Conservation (phyloP, 495 filamentous ascomycete species). For the Tuber microsphaerosporum region DNA sequence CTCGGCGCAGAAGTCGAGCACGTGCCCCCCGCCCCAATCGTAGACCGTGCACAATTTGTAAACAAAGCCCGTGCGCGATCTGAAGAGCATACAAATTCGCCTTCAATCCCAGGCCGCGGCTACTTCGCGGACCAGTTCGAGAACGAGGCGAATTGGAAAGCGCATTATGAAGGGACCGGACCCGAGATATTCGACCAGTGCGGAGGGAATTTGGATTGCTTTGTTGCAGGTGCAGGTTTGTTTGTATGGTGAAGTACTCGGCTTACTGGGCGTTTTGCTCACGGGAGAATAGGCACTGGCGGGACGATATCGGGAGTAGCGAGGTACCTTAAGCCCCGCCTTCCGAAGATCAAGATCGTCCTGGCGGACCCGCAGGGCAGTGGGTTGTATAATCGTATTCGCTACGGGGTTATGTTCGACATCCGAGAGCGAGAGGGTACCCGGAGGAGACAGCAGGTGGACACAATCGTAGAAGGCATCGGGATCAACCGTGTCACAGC, state of each 20-base stretch:
- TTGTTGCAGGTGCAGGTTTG: slow-evolving; percentile 74
- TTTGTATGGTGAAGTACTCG: background rate
- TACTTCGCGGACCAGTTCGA: slow-evolving; percentile 99
- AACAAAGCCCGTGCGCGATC: slow-evolving; percentile 81
- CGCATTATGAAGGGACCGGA: slow-evolving; percentile 75
- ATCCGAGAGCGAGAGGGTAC: slow-evolving; percentile 82
- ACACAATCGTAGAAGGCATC: slow-evolving; percentile 93
- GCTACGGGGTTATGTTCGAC: slow-evolving; percentile 94
- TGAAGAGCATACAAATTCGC: slow-evolving; percentile 56
- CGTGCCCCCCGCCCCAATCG: slow-evolving; percentile 83
- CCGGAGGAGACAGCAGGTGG: slow-evolving; percentile 77
- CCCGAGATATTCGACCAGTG: slow-evolving; percentile 83
- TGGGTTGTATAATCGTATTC: slow-evolving; percentile 82
- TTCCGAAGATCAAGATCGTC: slow-evolving; percentile 61
- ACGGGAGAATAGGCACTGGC: slow-evolving; percentile 57
- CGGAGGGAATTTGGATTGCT: slow-evolving; percentile 70
- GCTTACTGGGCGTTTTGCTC: background rate
- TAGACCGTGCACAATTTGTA: slow-evolving; percentile 85
- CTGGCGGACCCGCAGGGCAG: slow-evolving; percentile 92
- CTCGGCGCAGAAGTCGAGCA: slow-evolving; percentile 85
- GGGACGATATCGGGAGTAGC: slow-evolving; percentile 88
- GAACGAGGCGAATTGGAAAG: slow-evolving; percentile 72
- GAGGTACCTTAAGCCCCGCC: slow-evolving; percentile 64
- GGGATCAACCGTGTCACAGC: slow-evolving; percentile 86
- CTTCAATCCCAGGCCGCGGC: slow-evolving; percentile 49